These are phyloP conservation scores for Lachancea kluyveri DNA, from an alignment of 805 yeast genomes.

Conservation along the genomic window DNA sequence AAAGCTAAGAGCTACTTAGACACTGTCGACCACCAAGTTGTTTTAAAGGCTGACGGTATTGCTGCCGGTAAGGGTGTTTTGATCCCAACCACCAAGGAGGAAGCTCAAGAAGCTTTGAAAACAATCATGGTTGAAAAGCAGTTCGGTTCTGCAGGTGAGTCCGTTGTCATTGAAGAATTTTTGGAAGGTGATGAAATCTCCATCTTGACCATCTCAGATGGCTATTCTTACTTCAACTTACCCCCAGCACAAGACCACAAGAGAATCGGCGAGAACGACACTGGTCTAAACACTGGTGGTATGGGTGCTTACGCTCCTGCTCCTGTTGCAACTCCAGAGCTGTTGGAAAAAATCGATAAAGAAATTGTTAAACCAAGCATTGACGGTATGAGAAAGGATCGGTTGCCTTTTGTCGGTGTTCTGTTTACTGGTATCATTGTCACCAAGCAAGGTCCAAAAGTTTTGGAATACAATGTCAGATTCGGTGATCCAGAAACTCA, in stretches of 20 bases:
- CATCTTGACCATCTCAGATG: conserved; percentile 86
- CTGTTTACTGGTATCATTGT: conserved; percentile 94
- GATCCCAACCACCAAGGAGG: conserved; percentile 78
- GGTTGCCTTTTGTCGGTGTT: conserved; percentile 92
- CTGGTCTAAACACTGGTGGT: conserved; percentile 97
- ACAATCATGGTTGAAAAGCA: conserved; percentile 85
- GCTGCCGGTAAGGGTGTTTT: conserved; percentile 99
- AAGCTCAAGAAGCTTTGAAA: conserved; percentile 77
- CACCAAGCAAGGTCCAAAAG: conserved; percentile 85
- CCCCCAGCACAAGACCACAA: conserved; percentile 99
- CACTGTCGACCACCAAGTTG: conserved; percentile 65
- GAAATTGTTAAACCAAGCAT: conserved; percentile 85
- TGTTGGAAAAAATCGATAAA: conserved; percentile 63
- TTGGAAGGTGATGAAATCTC: conserved; percentile 96
- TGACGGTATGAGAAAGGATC: conserved; percentile 93
- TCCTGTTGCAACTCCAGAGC: conserved; percentile 78
- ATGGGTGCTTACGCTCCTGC: conserved; percentile 99
- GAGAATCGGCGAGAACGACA: conserved; percentile 87
- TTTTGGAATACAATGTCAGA: conserved; percentile 93
- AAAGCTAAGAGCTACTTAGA: conserved; percentile 68
- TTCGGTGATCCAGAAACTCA: conserved; percentile 99
- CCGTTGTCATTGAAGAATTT: conserved; percentile 91
- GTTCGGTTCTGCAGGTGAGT: conserved; percentile 92
- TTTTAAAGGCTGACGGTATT: conserved; percentile 93
- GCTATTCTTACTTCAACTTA: conserved; percentile 80